A percentile compares a stretch with the other conserved stretches of the same genome.
phyloP scores from a whole-genome alignment of 139 green algal genomes.

The Microglena sp. region DNA sequence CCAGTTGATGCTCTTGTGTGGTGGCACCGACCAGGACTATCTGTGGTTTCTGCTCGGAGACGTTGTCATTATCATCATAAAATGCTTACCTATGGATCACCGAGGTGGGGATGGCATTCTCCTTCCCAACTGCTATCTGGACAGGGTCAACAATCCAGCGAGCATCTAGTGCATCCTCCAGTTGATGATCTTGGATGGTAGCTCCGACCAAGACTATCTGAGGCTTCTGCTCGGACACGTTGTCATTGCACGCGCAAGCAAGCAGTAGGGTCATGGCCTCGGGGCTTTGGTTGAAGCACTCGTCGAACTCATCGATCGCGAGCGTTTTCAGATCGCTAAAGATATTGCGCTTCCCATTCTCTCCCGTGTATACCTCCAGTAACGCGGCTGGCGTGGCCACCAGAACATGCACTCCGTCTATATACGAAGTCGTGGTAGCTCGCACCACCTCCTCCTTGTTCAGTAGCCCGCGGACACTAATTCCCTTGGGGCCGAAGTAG shows the following conservation, averaged over 20 bases:
- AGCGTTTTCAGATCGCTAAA: constrained; percentile 25
- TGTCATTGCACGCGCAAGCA: background rate
- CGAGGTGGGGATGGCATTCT: too few species aligned
- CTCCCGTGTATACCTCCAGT: constrained; percentile 13
- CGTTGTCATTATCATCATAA: background rate
- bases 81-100: too few species aligned
- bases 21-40: too few species aligned
- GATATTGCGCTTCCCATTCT: background rate
- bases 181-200: too few species aligned
- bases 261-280: constrained; percentile 22
- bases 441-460: constrained; percentile 61
- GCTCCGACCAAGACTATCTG: too few species aligned
- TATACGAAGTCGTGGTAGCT: constrained; percentile 30
- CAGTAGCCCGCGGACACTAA: constrained; percentile 70
- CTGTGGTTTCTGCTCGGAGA: too few species aligned
- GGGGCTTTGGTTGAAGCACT: constrained; percentile 29
- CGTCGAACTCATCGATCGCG: constrained; percentile 50
- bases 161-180: too few species aligned
- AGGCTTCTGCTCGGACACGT: constrained; percentile 10
- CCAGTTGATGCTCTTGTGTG: too few species aligned
- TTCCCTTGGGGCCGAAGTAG: constrained; percentile 57
- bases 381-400: constrained; percentile 53
- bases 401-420: constrained; percentile 55
- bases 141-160: too few species aligned
- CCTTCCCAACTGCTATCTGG: too few species aligned